phyloP scores from a whole-genome alignment of 768 basidiomycete genomes.

The Suillus ampliporus region DNA sequence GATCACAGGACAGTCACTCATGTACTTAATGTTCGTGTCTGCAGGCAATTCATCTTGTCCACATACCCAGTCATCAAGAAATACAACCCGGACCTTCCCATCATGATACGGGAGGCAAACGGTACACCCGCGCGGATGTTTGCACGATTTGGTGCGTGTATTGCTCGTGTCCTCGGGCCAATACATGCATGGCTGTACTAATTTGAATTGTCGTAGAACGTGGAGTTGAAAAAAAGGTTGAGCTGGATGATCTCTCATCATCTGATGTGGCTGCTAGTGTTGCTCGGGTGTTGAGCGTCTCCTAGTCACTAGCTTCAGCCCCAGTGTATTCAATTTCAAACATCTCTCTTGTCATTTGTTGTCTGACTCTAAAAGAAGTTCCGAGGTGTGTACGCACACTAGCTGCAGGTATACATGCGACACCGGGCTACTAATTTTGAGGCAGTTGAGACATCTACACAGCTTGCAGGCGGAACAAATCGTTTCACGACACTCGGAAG shows the following conservation, averaged over 20 bases:
- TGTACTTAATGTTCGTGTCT: slow-evolving; percentile 7
- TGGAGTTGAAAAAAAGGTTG: slow-evolving; percentile 81
- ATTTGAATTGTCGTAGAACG: slow-evolving; percentile 54
- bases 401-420: background rate
- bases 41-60: slow-evolving; percentile 81
- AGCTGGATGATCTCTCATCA: slow-evolving; percentile 76
- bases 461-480: background rate
- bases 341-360: slow-evolving; percentile 1
- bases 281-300: slow-evolving; percentile 57
- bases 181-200: slow-evolving; percentile 22
- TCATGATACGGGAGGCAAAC: slow-evolving; percentile 79
- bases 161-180: slow-evolving; percentile 15
- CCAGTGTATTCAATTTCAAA: slow-evolving; percentile 2
- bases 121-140: slow-evolving; percentile 84
- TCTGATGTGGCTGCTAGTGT: slow-evolving; percentile 76
- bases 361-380: background rate
- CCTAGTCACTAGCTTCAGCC: slow-evolving; percentile 21
- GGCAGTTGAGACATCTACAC: background rate
- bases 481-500: no score
- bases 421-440: background rate
- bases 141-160: slow-evolving; percentile 80
- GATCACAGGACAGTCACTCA: slow-evolving; percentile 1
- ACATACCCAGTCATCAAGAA: slow-evolving; percentile 79
- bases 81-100: slow-evolving; percentile 85
- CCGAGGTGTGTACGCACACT: background rate